A percentile compares a stretch with the other conserved stretches of the same genome.
phyloP scores from a whole-genome alignment of 257 asterid genomes.

The Plantago ovata region DNA sequence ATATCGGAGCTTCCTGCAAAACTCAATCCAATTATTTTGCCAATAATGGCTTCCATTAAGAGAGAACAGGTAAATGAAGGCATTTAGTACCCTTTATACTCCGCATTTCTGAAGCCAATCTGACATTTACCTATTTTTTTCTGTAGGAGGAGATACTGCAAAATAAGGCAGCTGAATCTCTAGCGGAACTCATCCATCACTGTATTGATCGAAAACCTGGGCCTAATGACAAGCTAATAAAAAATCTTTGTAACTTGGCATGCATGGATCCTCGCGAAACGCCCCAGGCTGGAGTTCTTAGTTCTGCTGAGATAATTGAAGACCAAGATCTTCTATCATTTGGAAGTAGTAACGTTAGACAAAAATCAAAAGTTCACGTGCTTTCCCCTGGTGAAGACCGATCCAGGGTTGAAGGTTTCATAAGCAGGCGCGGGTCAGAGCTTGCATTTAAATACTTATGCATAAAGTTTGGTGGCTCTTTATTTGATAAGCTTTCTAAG shows the following conservation, averaged over 20 bases:
- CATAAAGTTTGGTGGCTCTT: constrained; percentile 69
- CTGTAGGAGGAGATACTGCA: constrained; percentile 92
- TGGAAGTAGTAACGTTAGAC: constrained; percentile 54
- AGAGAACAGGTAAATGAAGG: constrained; percentile 74
- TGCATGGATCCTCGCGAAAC: constrained; percentile 98
- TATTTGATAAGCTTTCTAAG: constrained; percentile 86
- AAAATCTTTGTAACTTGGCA: constrained; percentile 72
- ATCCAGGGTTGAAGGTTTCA: constrained; percentile 77
- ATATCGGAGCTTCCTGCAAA: constrained; percentile 89
- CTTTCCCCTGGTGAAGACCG: constrained; percentile 83
- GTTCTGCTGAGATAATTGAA: constrained; percentile 80
- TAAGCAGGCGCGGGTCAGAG: constrained; percentile 95
- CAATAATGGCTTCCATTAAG: constrained; percentile 90
- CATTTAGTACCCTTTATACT: neutral
- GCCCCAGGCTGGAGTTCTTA: constrained; percentile 84
- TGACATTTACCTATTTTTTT: constrained; percentile 26
- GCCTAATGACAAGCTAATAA: constrained; percentile 91
- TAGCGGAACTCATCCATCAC: constrained; percentile 82
- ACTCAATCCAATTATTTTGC: constrained; percentile 86
- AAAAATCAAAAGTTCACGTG: constrained; percentile 64
- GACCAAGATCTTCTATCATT: constrained; percentile 81
- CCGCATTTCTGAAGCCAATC: constrained; percentile 17
- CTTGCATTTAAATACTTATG: constrained; percentile 87
- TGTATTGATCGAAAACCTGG: constrained; percentile 92
- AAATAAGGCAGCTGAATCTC: constrained; percentile 89